Conservation (phyloP, 192 early-diverging fungal species). For the Blastocladiella britannica region DNA sequence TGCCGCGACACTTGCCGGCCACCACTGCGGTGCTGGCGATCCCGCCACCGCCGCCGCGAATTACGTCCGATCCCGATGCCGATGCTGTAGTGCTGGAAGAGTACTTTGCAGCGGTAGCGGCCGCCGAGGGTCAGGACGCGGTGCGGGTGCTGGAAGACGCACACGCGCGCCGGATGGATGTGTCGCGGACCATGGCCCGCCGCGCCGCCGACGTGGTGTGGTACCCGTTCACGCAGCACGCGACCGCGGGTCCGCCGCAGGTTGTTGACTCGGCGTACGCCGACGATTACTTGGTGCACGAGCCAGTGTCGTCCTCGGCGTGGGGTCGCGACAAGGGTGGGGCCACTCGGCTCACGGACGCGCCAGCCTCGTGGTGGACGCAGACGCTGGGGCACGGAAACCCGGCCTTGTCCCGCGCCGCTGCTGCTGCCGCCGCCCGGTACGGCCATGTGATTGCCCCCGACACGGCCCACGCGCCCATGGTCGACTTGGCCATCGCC, state of each 20-base stretch:
- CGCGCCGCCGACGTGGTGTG: constrained; percentile 31
- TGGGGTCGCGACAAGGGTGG: too few species aligned
- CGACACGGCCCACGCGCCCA: constrained; percentile 45
- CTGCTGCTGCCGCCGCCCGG: constrained; percentile 42
- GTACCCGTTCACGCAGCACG: constrained; percentile 72
- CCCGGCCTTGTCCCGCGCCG: constrained; percentile 27
- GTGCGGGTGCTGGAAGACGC: constrained; percentile 19
- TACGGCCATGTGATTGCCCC: constrained; percentile 70
- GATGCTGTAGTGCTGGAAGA: constrained; percentile 31
- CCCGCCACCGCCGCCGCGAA: constrained; percentile 22
- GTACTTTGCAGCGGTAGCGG: constrained; percentile 33
- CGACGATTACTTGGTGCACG: constrained; percentile 36
- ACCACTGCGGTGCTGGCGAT: constrained; percentile 10
- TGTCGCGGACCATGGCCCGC: constrained; percentile 28
- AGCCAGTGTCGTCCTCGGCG: too few species aligned
- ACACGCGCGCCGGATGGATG: constrained; percentile 30
- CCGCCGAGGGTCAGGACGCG: constrained; percentile 18
- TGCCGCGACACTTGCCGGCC: constrained; percentile 16
- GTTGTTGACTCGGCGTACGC: constrained; percentile 53
- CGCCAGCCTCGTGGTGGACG: constrained; percentile 65
- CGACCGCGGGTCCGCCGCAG: constrained; percentile 26
- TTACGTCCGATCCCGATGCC: constrained; percentile 10
- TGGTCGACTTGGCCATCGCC: constrained; percentile 30
- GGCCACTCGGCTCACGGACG: constrained; percentile 45
- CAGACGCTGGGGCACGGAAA: constrained; percentile 55